These are phyloP conservation scores for Monosporascus sp. DNA, from an alignment of 2,329 filamentous ascomycete genomes.

Conservation along the genomic window DNA sequence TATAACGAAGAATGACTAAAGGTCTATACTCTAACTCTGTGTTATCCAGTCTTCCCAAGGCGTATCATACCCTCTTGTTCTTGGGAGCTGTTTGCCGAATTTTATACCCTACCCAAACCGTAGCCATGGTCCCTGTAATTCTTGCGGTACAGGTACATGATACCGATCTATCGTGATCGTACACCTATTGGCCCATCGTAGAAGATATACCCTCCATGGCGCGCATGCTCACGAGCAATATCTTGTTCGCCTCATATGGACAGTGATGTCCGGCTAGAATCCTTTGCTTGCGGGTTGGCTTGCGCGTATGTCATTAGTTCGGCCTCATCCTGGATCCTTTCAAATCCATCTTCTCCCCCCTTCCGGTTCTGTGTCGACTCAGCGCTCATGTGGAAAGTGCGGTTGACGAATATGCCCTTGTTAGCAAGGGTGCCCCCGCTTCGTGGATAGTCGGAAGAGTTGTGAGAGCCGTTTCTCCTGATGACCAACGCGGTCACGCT, in stretches of 20 bases:
- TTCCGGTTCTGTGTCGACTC: constrained; percentile 2
- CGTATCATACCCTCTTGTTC: too few species aligned
- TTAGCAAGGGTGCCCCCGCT: constrained; percentile 10
- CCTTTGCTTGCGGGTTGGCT: constrained; percentile 5
- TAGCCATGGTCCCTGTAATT: too few species aligned
- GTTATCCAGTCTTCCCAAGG: too few species aligned
- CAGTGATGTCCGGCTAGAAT: background rate
- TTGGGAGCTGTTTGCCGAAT: too few species aligned
- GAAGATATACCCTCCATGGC: background rate
- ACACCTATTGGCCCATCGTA: background rate
- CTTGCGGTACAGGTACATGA: too few species aligned
- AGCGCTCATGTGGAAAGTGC: constrained; percentile 20
- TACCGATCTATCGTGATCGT: background rate
- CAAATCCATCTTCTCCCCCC: constrained; percentile 3
- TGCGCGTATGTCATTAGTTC: constrained; percentile 14
- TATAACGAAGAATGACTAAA: too few species aligned
- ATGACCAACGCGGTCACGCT: constrained; percentile 18
- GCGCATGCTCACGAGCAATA: background rate
- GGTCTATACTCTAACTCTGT: too few species aligned
- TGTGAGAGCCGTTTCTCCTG: background rate
- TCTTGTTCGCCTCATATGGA: background rate
- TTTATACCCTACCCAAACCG: too few species aligned
- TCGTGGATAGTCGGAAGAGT: constrained; percentile 17
- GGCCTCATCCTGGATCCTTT: constrained; percentile 17
- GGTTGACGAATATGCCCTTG: constrained; percentile 22